These are phyloP conservation scores for Viola odorata DNA, from an alignment of 345 rosid genomes.

Conservation along the genomic window DNA sequence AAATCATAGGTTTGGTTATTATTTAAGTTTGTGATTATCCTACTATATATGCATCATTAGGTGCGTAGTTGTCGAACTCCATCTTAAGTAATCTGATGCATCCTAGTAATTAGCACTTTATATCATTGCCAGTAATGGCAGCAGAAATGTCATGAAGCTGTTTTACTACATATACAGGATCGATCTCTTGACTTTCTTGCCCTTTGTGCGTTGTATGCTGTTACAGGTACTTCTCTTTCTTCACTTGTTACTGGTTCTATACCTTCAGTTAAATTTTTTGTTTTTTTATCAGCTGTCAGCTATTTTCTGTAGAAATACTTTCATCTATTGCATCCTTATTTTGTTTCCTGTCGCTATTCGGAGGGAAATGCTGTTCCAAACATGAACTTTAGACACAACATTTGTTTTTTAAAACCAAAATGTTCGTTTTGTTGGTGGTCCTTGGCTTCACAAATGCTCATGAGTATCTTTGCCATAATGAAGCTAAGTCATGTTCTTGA, in stretches of 20 bases:
- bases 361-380: background rate
- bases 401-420: no score
- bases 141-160: conserved; percentile 17
- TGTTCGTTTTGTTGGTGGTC: no score
- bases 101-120: no score
- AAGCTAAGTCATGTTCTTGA: no score
- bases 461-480: no score
- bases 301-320: background rate
- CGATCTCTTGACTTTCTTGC: conserved; percentile 86
- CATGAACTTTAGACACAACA: background rate
- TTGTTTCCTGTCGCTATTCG: background rate
- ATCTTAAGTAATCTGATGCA: no score
- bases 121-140: no score
- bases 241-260: background rate
- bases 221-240: conserved; percentile 61
- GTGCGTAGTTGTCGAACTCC: no score
- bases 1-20: no score
- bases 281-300: background rate
- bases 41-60: no score
- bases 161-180: conserved; percentile 50
- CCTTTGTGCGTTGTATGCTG: conserved; percentile 89
- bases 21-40: no score
- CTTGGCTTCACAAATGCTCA: no score
- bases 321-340: background rate
- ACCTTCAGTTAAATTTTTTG: background rate